Base-by-base conservation (phyloP, 2,329 filamentous ascomycete species). In the Aspergillus pseudotamarii region DNA sequence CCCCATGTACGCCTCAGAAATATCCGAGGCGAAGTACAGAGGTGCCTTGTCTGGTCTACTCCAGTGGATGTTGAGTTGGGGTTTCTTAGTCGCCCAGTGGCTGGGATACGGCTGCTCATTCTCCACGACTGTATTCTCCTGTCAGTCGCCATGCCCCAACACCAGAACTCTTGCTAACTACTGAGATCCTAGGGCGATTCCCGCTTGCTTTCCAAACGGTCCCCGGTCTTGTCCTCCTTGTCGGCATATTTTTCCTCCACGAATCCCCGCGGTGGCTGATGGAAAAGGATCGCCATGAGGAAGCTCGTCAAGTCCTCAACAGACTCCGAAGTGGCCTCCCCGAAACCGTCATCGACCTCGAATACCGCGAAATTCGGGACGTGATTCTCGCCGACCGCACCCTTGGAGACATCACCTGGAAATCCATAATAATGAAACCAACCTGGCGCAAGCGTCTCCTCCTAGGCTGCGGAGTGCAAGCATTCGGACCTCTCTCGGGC, bases 401-500 rank as follows among this genome's bases (percentile, higher is more conserved):
- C 23, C 69, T 75, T 16, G 74, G 73, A 2, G 70, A 75, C 16
- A 71, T 75, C 1, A 73, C 75, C 1, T 80, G 78, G 73, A 73
- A 62, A 9, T 56, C 69, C 16, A 79, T 79, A 5, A 76, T 83
- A 43, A 78, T 75, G 5, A 79, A 80, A 58, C 71, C 80, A 1
- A 76, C 76, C 0, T 83, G 79, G 79, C 75, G 82, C 43, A 78
- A 78, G 58, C 76, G 82, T 21, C 69, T 84, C 3, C 64, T 82
- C 10, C 75, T 84, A 1, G 81, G 80, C 9, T 80, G 78, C 45
- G 79, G 76, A 36, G 78, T 84, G 0, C 81, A 84, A 62, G 79
- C 80, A 0, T 83, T 84, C 56, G 80, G 78, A 1, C 81, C 79
- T 11, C 73, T 82, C 2, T 81, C 78, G n/a, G 82, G 82, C 5